phyloP scores from a whole-genome alignment of 2,329 filamentous ascomycete species.

The Monosporascus sp. region DNA sequence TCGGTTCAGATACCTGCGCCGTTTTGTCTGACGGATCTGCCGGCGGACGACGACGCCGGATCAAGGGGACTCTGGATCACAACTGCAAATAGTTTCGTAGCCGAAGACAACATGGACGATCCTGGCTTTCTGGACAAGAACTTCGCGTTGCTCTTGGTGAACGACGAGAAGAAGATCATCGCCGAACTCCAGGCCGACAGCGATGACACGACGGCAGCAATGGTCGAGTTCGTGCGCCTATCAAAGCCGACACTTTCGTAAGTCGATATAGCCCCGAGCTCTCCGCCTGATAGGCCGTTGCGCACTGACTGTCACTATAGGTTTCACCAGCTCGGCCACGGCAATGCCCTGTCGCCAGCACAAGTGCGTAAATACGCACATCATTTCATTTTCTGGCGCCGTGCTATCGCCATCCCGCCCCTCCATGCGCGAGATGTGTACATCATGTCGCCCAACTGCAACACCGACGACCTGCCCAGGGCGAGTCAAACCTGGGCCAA shows the following conservation, averaged over 20 bases:
- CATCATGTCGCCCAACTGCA: conserved; percentile 84
- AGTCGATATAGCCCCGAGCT: conserved; percentile 18
- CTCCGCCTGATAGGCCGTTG: neutral
- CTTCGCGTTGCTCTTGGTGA: conserved; percentile 78
- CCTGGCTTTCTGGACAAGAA: conserved; percentile 72
- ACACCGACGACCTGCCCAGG: conserved; percentile 63
- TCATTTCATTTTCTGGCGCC: conserved; percentile 93
- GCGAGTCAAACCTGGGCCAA: conserved; percentile 69
- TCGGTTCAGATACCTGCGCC: conserved; percentile 61
- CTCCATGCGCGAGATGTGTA: conserved; percentile 87
- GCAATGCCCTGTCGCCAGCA: conserved; percentile 65
- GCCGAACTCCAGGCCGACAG: conserved; percentile 72
- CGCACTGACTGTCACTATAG: conserved; percentile 18
- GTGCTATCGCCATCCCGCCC: conserved; percentile 85
- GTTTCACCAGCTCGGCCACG: conserved; percentile 65
- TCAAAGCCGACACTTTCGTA: conserved; percentile 63
- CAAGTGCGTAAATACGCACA: conserved; percentile 85
- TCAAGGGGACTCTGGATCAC: conserved; percentile 80
- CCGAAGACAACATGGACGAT: conserved; percentile 63
- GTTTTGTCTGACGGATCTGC: conserved; percentile 67
- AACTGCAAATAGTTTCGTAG: conserved; percentile 70
- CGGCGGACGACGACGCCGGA: conserved; percentile 60
- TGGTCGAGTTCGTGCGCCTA: conserved; percentile 76
- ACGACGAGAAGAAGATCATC: conserved; percentile 69
- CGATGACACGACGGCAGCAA: conserved; percentile 67